Evolutionary conservation across 805 yeast genomes (phyloP).

Genomic region (Nakazawaea ambrosiae): DNA sequence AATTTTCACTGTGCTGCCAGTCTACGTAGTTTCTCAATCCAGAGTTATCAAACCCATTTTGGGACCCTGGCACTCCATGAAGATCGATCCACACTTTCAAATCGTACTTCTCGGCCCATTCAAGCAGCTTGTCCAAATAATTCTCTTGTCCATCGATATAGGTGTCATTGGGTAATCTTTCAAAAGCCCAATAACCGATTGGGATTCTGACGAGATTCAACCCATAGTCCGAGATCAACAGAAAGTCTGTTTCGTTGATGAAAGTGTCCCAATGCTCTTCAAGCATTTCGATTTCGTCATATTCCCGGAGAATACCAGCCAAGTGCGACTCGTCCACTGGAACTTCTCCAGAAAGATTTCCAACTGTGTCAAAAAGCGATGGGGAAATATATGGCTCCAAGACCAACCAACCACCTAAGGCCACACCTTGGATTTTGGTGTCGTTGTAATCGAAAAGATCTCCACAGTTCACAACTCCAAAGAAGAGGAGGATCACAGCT

Average conservation of each 20-base stretch:
- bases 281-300: slow-evolving; percentile 43
- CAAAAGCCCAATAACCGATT: slow-evolving; percentile 92
- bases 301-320: slow-evolving; percentile 52
- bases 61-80: slow-evolving; percentile 97
- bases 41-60: slow-evolving; percentile 93
- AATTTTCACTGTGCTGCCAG: slow-evolving; percentile 48
- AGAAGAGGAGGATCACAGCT: too few species aligned
- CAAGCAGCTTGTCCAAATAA: slow-evolving; percentile 69
- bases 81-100: slow-evolving; percentile 85
- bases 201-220: slow-evolving; percentile 86
- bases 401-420: slow-evolving; percentile 88
- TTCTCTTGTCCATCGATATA: slow-evolving; percentile 76
- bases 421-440: slow-evolving; percentile 47
- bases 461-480: too few species aligned
- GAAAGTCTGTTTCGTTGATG: slow-evolving; percentile 68
- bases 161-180: slow-evolving; percentile 59
- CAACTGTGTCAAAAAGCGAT: slow-evolving; percentile 51
- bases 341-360: slow-evolving; percentile 31
- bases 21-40: slow-evolving; percentile 62
- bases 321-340: slow-evolving; percentile 85
- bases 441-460: slow-evolving; percentile 1
- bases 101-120: slow-evolving; percentile 59
- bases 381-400: slow-evolving; percentile 86
- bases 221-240: slow-evolving; percentile 51
- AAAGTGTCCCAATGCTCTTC: slow-evolving; percentile 73